Base-by-base conservation (phyloP, 2,329 filamentous ascomycete species). In the Aaosphaeria pasadenensis region DNA sequence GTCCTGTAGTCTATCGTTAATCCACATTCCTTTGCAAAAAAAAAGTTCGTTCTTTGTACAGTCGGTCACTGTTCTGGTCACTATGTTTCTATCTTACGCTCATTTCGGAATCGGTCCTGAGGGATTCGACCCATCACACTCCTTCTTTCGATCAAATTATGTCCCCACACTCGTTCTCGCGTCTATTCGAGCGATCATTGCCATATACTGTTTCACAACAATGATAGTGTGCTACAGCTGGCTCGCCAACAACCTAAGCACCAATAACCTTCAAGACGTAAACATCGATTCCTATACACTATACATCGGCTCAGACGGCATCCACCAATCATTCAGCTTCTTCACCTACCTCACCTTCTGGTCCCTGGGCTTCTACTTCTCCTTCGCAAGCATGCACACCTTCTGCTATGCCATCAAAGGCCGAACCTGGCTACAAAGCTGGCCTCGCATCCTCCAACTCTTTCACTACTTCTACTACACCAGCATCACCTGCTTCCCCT, bases 261-360 rank as follows among this genome's bases (percentile, higher is more conserved):
- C 49, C 6, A 52, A 54, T 7, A 53, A 44, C 6, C 48, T 63
- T 28, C 58, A 62, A 47, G 60, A 63, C 43, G 55, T 63, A 24
- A 60, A 63, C 39, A 59, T 63, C 29, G 47, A 42, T 7, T 54
- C 56, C 32, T 83, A 86, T 75, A 79, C 80, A 61, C 81, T 90
- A 59, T 75, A 79, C 59, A 62, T 68, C 17, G 82, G 74, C 52
- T 86, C 80, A 74, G 70, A 78, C 46, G 83, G 83, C 62, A 72
- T 77, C 11, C 73, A 75, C 42, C 70, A 76, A 45, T 78, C 77
- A 39, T 92, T 92, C 74, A 87, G 83, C 62, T 94, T 83, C 76
- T 94, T 94, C 74, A 94, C 89, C 32, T 78, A 84, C 63, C 75
- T 92, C 43, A 88, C 86, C 11, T 92, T 85, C 78, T 92, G 87